Conservation (phyloP, 2,329 filamentous ascomycete species). For the Dactylellina leptospora region DNA sequence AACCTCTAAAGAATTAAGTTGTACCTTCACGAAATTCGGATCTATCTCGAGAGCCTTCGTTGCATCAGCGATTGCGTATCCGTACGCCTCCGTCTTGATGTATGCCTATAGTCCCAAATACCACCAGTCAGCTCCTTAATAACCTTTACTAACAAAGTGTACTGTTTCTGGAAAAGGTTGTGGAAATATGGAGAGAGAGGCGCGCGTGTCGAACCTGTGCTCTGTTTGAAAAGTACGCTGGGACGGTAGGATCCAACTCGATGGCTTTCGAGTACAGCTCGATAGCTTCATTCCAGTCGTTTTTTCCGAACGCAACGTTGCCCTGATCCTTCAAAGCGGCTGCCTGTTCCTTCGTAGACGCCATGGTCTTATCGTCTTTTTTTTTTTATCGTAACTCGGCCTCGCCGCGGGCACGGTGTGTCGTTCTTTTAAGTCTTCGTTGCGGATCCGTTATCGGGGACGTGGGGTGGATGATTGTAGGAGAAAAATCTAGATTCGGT, state of each 20-base stretch:
- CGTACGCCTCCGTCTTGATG: conserved; percentile 94
- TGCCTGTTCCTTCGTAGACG: conserved; percentile 69
- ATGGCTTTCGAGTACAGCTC: conserved; percentile 89
- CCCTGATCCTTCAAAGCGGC: conserved; percentile 88
- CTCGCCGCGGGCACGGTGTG: conserved; percentile 60
- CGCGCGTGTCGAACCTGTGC: conserved; percentile 76
- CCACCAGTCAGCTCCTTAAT: neutral
- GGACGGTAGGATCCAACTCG: conserved; percentile 79
- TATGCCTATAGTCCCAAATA: conserved; percentile 70
- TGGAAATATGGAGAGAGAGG: no score
- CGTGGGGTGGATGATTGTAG: no score
- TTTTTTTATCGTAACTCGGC: conserved; percentile 1
- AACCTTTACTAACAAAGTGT: no score
- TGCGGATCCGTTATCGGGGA: no score
- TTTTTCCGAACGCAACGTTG: conserved; percentile 87
- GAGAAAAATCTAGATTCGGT: no score
- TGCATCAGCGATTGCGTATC: conserved; percentile 89
- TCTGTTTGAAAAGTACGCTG: conserved; percentile 91
- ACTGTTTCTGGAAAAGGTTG: no score
- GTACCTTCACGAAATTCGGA: conserved; percentile 84
- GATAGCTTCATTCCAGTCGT: conserved; percentile 85
- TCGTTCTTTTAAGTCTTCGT: no score
- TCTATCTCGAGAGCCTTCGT: conserved; percentile 91
- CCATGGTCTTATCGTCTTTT: conserved; percentile 57
- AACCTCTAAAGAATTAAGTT: no score